Conservation (phyloP, 2,329 filamentous ascomycete species). For the Trichoderma cornu-damae region DNA sequence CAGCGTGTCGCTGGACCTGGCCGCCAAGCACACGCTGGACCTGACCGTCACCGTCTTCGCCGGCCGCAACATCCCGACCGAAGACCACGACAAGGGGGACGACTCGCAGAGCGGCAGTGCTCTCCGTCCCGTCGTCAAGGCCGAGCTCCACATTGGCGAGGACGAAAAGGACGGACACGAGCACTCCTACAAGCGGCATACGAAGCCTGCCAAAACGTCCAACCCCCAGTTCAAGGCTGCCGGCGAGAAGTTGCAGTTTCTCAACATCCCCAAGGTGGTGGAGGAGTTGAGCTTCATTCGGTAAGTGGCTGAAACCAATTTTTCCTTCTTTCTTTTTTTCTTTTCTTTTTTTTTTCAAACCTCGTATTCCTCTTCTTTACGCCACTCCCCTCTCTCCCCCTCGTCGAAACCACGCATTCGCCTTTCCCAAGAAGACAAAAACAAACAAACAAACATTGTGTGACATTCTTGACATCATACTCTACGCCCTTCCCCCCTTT, state of each 20-base stretch:
- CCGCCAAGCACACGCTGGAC: conserved; percentile 52
- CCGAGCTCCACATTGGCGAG: conserved; percentile 72
- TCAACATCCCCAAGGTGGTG: conserved; percentile 53
- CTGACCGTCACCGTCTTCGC: conserved; percentile 69
- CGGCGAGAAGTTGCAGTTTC: conserved; percentile 55
- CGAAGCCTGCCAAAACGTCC: conserved; percentile 49
- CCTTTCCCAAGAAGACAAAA: background rate
- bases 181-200: conserved; percentile 56
- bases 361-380: too few relatives aligned
- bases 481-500: background rate
- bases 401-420: background rate
- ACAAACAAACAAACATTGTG: too few relatives aligned
- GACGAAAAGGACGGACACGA: conserved; percentile 37
- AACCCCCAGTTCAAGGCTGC: conserved; percentile 58
- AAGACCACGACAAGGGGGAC: conserved; percentile 29
- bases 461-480: background rate
- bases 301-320: conserved; percentile 42
- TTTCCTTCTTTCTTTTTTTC: background rate
- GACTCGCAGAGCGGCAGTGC: conserved; percentile 30
- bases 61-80: conserved; percentile 59
- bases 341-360: background rate
- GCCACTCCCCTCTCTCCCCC: background rate
- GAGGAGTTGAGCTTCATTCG: conserved; percentile 68
- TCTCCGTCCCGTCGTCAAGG: conserved; percentile 69
- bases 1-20: conserved; percentile 40